Percentiles rank a stretch among this genome's conserved stretches.
Conservation (phyloP, 257 asterid genomes). For the Echites panduratus region DNA sequence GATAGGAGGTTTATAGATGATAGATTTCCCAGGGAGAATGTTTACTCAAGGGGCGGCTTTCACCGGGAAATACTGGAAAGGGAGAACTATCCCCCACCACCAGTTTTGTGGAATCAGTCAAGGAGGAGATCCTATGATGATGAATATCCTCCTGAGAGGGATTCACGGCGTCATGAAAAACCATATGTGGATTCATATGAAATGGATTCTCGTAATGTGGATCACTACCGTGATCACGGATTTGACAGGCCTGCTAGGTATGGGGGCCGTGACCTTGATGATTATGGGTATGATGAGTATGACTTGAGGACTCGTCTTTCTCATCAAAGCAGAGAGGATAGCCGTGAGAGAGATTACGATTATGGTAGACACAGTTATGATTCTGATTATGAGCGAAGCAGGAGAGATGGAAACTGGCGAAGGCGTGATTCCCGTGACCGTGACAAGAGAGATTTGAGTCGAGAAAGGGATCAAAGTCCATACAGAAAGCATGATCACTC, state of each 20-base stretch:
- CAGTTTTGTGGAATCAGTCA: slow-evolving; percentile 76
- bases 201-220: slow-evolving; percentile 32
- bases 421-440: slow-evolving; percentile 81
- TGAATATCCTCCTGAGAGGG: slow-evolving; percentile 72
- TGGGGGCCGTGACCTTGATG: slow-evolving; percentile 76
- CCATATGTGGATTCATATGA: slow-evolving; percentile 48
- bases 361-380: slow-evolving; percentile 77
- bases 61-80: slow-evolving; percentile 74
- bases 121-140: slow-evolving; percentile 83
- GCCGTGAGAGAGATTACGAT: slow-evolving; percentile 80
- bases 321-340: slow-evolving; percentile 64
- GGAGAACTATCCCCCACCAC: slow-evolving; percentile 68
- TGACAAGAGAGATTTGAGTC: slow-evolving; percentile 69
- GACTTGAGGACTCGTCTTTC: slow-evolving; percentile 65
- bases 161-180: slow-evolving; percentile 77
- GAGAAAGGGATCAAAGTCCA: slow-evolving; percentile 79
- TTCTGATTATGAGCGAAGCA: slow-evolving; percentile 83
- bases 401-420: slow-evolving; percentile 80
- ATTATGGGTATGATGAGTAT: slow-evolving; percentile 77
- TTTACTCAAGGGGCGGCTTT: slow-evolving; percentile 61
- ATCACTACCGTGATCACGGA: slow-evolving; percentile 35
- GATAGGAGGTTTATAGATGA: slow-evolving; percentile 90
- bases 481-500: slow-evolving; percentile 58
- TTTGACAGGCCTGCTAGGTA: slow-evolving; percentile 76
- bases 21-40: slow-evolving; percentile 79